Conservation (phyloP, 2,329 filamentous ascomycete genomes). For the Exophiala sideris region DNA sequence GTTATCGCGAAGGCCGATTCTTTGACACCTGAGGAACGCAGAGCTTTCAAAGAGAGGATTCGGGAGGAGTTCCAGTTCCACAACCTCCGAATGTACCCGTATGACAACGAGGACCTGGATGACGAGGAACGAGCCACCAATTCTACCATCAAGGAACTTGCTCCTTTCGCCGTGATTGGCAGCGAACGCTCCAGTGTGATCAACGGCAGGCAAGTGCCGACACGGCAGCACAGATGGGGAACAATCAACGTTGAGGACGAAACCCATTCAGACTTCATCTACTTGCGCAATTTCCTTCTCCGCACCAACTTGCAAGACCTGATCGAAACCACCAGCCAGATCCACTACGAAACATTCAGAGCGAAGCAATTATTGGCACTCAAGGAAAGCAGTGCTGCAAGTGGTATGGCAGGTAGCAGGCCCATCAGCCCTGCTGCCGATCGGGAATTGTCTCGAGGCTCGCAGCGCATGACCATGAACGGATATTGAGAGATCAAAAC, state of each 20-base stretch:
- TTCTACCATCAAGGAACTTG: constrained; percentile 93
- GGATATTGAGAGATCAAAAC: constrained; percentile 67
- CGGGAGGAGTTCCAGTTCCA: constrained; percentile 99
- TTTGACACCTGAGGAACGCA: constrained; percentile 90
- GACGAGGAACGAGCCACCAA: constrained; percentile 93
- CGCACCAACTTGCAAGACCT: constrained; percentile 97
- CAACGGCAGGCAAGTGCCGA: constrained; percentile 94
- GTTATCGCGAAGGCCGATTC: constrained; percentile 99
- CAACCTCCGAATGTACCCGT: constrained; percentile 99
- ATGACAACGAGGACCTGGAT: constrained; percentile 98
- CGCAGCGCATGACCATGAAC: constrained; percentile 97
- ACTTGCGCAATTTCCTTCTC: constrained; percentile 96
- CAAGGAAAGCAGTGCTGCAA: constrained; percentile 94
- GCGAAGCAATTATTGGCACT: constrained; percentile 96
- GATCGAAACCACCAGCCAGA: constrained; percentile 98
- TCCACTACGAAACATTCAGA: constrained; percentile 99
- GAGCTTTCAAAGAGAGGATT: constrained; percentile 97
- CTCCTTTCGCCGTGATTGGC: constrained; percentile 96
- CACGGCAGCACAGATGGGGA: constrained; percentile 98
- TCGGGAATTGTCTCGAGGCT: constrained; percentile 92
- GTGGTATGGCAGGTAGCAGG: constrained; percentile 67
- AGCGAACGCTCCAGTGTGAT: constrained; percentile 98
- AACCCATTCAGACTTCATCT: constrained; percentile 99
- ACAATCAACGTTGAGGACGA: constrained; percentile 99
- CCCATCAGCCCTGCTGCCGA: constrained; percentile 95